These are phyloP conservation scores for Chionographis japonica DNA, from an alignment of 106 monocot genomes.

Conservation along the genomic window DNA sequence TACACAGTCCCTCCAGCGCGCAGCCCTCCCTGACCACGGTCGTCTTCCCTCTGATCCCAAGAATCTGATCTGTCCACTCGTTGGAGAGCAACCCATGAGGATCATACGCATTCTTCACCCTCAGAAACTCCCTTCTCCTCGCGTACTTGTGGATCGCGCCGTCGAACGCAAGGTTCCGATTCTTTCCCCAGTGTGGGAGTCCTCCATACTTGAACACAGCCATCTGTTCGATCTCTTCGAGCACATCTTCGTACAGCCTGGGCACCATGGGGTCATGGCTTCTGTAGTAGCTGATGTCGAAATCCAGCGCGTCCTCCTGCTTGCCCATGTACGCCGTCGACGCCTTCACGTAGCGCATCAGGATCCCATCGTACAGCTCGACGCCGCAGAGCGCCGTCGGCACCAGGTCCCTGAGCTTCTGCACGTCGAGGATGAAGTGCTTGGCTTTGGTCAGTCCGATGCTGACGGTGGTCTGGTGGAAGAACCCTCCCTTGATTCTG, in stretches of 20 bases:
- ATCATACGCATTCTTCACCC: constrained; percentile 32
- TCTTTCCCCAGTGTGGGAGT: constrained; percentile 61
- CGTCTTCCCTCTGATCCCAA: constrained; percentile 26
- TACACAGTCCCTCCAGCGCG: constrained; percentile 30
- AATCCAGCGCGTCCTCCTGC: constrained; percentile 22
- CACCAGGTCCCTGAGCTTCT: constrained; percentile 26
- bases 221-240: constrained; percentile 62
- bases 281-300: constrained; percentile 41
- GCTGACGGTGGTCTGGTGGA: constrained; percentile 20
- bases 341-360: constrained; percentile 27
- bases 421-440: constrained; percentile 32
- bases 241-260: constrained; percentile 24
- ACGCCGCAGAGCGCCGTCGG: constrained; percentile 26
- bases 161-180: constrained; percentile 42
- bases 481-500: constrained; percentile 22
- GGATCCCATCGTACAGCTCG: constrained; percentile 28
- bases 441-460: constrained; percentile 19
- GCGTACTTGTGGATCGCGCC: constrained; percentile 22
- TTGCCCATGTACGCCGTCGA: constrained; percentile 40
- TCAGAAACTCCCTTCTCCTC: constrained; percentile 12
- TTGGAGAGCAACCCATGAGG: constrained; percentile 39
- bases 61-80: constrained; percentile 46
- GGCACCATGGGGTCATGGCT: constrained; percentile 22
- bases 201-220: constrained; percentile 48
- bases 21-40: constrained; percentile 16